Evolutionary conservation across 805 yeast species (phyloP), one percentile per base, ranked within the genome.

Genomic region (Pachysolen tannophilus): DNA sequence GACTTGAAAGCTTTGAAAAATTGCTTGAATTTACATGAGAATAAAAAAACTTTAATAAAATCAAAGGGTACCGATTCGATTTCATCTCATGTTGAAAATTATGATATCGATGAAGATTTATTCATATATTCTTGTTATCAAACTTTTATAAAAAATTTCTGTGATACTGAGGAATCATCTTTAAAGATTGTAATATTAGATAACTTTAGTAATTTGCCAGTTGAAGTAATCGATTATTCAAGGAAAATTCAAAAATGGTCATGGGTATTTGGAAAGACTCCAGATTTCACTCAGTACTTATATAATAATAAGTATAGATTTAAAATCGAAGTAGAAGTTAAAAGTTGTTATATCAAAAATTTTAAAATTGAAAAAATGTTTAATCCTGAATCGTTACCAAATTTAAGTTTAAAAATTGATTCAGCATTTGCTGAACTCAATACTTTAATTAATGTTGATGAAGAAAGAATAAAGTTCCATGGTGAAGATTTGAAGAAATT

Each of bases 251-350:
- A 59, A 28, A 55, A 65, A 15, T 81, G 92, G 82, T 61, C 71
- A 2, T 88, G 95, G 95, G 72, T 61, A 25, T 86, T 60, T 53
- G 88, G 86, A 1, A 62, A 67, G 15, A 81, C 95, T 0, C 96
- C 97, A 1, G 66, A 63, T 39, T 92, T 90, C 52, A 63, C 68
- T 27, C 75, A 82, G 39, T 47, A 49, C 1, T 50, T 82, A 14
- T 48, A 47, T 3, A 55, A 61, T 28, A 53, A 53, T 0, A 52
- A 56, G 26, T 42, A 51, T 39, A 53, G 60, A 9, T 42, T 64
- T 44, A 35, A 32, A 13, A 49, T 71, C 5, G 50, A 44, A 23
- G 63, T 69, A 29, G 39, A 50, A 2, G 77, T 86, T 3, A 78
- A 69, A 5, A 75, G 72, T 39, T 82, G 83, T 2, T 20, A 23